A percentile compares a stretch with the other conserved stretches of the same genome.
phyloP scores from a whole-genome alignment of 768 basidiomycete genomes.

The Mycena rebaudengoi region DNA sequence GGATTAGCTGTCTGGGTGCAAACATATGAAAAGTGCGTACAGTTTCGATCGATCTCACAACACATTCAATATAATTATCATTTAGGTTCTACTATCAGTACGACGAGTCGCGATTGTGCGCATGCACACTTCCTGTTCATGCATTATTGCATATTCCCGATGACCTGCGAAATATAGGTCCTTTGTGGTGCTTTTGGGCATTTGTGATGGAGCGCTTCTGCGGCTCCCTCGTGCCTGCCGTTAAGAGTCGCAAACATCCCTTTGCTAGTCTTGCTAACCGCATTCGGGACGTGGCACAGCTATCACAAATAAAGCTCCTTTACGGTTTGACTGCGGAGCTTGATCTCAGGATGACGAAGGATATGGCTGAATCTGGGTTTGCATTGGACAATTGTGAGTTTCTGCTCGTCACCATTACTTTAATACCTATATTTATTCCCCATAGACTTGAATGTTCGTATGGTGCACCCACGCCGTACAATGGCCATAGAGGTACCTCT shows the following conservation, averaged over 20 bases:
- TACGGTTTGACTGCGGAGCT: neutral
- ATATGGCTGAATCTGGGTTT: neutral
- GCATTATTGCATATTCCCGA: neutral
- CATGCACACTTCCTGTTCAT: neutral
- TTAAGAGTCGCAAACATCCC: neutral
- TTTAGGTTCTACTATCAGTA: neutral
- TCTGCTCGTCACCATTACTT: neutral
- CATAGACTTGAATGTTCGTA: neutral
- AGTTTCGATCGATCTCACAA: neutral
- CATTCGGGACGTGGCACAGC: neutral
- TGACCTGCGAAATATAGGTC: neutral
- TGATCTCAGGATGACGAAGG: neutral
- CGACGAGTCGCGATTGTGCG: neutral
- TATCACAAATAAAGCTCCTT: neutral
- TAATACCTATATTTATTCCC: neutral
- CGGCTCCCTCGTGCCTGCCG: neutral
- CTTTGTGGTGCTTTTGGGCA: neutral
- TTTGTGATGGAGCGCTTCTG: constrained; percentile 14
- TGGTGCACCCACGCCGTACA: neutral
- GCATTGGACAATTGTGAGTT: neutral
- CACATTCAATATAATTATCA: neutral
- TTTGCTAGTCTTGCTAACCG: neutral
- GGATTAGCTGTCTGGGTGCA: constrained; percentile 41
- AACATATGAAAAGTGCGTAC: constrained; percentile 40
- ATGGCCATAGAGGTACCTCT: neutral